phyloP scores from a whole-genome alignment of 139 green algal species.

The Coccomyxa sp. region DNA sequence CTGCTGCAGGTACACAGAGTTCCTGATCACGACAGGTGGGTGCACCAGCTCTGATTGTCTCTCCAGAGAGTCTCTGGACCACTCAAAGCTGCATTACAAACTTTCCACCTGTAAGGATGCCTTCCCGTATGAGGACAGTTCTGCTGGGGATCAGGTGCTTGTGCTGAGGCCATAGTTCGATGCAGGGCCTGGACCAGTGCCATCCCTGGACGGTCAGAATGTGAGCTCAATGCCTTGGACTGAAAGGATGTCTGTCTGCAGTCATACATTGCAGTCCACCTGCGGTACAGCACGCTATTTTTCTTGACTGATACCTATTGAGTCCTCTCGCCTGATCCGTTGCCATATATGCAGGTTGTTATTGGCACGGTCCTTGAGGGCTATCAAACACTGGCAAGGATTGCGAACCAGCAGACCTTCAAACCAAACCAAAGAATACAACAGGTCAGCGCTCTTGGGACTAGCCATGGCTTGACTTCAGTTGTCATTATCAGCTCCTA shows the following conservation, averaged over 20 bases:
- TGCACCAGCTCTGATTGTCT: background rate
- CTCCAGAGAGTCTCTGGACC: background rate
- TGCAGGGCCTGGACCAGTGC: slow-evolving; percentile 60
- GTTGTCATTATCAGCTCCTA: too few relatives aligned
- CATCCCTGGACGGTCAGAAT: slow-evolving; percentile 63
- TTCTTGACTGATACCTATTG: too few relatives aligned
- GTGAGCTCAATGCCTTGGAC: too few relatives aligned
- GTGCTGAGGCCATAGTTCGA: background rate
- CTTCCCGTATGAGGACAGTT: background rate
- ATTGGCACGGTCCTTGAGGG: slow-evolving; percentile 65
- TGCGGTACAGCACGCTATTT: too few relatives aligned
- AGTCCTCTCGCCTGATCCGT: too few relatives aligned
- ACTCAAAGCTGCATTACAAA: background rate
- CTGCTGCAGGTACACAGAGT: slow-evolving; percentile 7
- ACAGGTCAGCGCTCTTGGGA: too few relatives aligned
- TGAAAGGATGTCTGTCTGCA: too few relatives aligned
- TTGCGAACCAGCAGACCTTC: slow-evolving; percentile 48
- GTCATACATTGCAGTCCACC: too few relatives aligned
- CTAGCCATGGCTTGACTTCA: too few relatives aligned
- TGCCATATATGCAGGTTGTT: too few relatives aligned
- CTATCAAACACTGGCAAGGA: slow-evolving; percentile 33
- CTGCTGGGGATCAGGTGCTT: background rate
- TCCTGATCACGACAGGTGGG: slow-evolving; percentile 20
- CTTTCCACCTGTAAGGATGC: background rate
- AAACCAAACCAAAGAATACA: slow-evolving; percentile 24